A percentile compares a stretch with the other conserved stretches of the same genome.
These are phyloP conservation scores for Oryza punctata DNA, from an alignment of 176 grass and related monocot genomes.

Conservation along the genomic window DNA sequence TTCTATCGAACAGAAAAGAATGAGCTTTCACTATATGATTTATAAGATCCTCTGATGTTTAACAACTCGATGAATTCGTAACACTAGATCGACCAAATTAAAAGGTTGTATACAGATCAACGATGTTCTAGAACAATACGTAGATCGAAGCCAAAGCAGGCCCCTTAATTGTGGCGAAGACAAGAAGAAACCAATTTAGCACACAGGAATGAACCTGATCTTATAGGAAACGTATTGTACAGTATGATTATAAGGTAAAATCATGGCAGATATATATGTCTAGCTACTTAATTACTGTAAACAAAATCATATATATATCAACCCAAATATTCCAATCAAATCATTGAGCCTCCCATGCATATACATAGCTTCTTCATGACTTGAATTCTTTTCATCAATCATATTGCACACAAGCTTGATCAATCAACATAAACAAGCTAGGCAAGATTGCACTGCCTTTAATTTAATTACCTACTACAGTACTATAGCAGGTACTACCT, in stretches of 20 bases:
- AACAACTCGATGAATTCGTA: background rate
- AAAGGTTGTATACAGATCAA: background rate
- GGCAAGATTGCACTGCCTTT: background rate
- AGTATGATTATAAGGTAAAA: background rate
- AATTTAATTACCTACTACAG: background rate
- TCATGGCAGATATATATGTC: background rate
- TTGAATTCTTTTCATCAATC: background rate
- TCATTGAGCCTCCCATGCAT: background rate
- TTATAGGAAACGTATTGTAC: too few relatives aligned
- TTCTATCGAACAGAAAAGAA: background rate
- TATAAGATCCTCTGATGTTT: constrained; percentile 26
- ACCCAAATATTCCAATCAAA: background rate
- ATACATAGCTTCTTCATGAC: background rate
- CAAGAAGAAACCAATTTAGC: background rate
- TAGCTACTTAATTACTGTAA: background rate
- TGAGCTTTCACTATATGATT: background rate
- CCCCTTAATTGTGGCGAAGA: background rate
- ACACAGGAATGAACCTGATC: background rate
- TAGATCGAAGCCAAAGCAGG: background rate
- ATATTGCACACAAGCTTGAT: constrained; percentile 13
- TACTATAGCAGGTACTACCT: background rate
- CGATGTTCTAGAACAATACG: background rate
- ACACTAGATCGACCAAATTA: background rate
- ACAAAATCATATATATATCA: background rate
- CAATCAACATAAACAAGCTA: background rate